These are phyloP conservation scores for Schizosaccharomyces japonicus DNA, from an alignment of 805 yeast genomes.

Conservation along the genomic window DNA sequence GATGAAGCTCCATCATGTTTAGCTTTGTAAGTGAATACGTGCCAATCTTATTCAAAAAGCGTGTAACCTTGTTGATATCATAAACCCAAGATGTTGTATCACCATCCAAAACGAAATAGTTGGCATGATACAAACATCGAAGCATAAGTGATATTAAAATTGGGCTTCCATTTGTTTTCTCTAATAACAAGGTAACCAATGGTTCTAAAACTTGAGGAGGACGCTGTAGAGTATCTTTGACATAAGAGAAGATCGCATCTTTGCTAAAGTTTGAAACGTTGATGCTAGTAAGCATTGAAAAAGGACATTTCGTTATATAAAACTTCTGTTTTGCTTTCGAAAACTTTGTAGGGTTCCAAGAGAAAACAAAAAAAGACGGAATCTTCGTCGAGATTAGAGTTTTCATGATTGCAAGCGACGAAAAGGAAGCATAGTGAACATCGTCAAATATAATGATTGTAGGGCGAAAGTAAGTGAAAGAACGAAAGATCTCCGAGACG, in stretches of 20 bases:
- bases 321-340: too few species aligned
- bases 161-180: neutral
- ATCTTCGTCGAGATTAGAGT: conserved; percentile 7
- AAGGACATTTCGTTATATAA: too few species aligned
- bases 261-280: too few species aligned
- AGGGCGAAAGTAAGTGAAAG: conserved; percentile 8
- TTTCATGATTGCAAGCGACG: conserved; percentile 8
- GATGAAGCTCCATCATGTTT: too few species aligned
- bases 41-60: too few species aligned
- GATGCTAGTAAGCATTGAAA: too few species aligned
- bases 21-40: too few species aligned
- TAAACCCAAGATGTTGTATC: neutral
- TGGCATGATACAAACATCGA: neutral
- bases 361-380: conserved; percentile 9
- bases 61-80: too few species aligned
- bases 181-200: neutral
- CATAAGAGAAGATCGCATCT: too few species aligned
- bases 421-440: conserved; percentile 9
- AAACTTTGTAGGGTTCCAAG: too few species aligned
- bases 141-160: neutral
- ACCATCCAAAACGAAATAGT: neutral
- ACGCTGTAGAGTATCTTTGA: neutral
- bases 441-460: conserved; percentile 9
- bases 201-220: conserved; percentile 1
- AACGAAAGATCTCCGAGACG: conserved; percentile 6